These are phyloP conservation scores for Plicaturopsis crispa DNA, from an alignment of 768 basidiomycete genomes.

Conservation along the genomic window DNA sequence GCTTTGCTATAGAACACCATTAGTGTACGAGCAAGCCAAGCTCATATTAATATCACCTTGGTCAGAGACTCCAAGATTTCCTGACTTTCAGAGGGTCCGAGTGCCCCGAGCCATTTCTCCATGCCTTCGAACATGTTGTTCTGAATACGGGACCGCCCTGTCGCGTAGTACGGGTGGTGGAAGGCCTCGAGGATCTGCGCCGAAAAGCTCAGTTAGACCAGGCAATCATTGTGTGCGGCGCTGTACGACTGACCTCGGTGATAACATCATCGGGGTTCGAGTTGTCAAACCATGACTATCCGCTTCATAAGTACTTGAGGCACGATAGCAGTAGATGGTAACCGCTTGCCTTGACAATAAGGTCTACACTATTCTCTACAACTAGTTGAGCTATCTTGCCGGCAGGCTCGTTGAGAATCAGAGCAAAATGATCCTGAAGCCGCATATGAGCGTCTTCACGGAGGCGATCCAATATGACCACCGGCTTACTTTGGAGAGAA, in stretches of 20 bases:
- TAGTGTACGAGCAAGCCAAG: neutral
- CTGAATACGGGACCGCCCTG: slow-evolving; percentile 46
- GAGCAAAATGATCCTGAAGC: slow-evolving; percentile 58
- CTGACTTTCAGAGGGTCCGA: slow-evolving; percentile 34
- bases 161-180: slow-evolving; percentile 64
- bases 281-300: slow-evolving; percentile 42
- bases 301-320: neutral
- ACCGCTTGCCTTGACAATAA: slow-evolving; percentile 41
- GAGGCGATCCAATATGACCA: neutral
- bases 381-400: slow-evolving; percentile 66
- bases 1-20: slow-evolving; percentile 30
- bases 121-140: slow-evolving; percentile 50
- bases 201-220: neutral
- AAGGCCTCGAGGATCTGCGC: slow-evolving; percentile 53
- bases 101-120: slow-evolving; percentile 43
- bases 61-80: slow-evolving; percentile 41
- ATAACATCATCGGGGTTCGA: slow-evolving; percentile 37
- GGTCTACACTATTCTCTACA: slow-evolving; percentile 51
- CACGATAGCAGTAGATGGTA: neutral
- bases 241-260: slow-evolving; percentile 31
- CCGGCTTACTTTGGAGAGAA: slow-evolving; percentile 52
- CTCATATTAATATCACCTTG: slow-evolving; percentile 29
- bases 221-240: neutral
- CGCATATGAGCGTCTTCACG: slow-evolving; percentile 1
- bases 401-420: slow-evolving; percentile 69